These are phyloP conservation scores for Trichoderma sp. DNA, from an alignment of 2,329 filamentous ascomycete species.

Conservation along the genomic window DNA sequence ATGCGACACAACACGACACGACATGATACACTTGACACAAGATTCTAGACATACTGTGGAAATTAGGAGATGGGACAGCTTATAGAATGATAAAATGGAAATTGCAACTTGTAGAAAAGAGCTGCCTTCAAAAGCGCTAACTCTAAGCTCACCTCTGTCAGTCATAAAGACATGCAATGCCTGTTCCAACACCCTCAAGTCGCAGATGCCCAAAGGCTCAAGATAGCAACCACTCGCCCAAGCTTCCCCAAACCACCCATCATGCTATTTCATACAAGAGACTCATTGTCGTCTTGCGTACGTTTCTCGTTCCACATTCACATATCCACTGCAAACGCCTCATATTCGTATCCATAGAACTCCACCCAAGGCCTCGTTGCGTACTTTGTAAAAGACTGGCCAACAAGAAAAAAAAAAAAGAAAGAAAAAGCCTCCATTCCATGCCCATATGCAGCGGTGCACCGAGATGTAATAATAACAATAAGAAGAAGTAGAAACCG, in stretches of 20 bases:
- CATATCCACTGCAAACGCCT: constrained; percentile 8
- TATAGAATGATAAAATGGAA: not conserved
- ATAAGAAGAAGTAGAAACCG: not conserved
- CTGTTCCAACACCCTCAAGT: not conserved
- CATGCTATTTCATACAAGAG: not conserved
- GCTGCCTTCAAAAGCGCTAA: not conserved
- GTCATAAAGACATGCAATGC: not conserved
- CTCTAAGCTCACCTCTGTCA: not conserved
- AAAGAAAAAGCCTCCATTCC: not conserved
- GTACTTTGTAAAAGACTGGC: not conserved
- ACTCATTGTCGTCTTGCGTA: not conserved
- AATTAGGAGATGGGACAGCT: not conserved
- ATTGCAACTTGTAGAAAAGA: not conserved
- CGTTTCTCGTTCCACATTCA: not conserved
- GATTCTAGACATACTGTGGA: not conserved
- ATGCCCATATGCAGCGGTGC: constrained; percentile 4
- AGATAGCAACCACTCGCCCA: not conserved
- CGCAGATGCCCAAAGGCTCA: not conserved
- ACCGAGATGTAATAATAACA: not conserved
- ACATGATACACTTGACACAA: not conserved
- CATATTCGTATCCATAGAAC: constrained; percentile 5
- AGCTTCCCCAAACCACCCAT: not conserved
- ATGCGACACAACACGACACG: not conserved
- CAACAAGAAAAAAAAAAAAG: not conserved
- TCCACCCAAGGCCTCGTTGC: not conserved